Evolutionary conservation across 192 early-diverging fungal genomes (phyloP), one percentile per base, ranked within the genome.

Genomic region (Gonapodya sp.): DNA sequence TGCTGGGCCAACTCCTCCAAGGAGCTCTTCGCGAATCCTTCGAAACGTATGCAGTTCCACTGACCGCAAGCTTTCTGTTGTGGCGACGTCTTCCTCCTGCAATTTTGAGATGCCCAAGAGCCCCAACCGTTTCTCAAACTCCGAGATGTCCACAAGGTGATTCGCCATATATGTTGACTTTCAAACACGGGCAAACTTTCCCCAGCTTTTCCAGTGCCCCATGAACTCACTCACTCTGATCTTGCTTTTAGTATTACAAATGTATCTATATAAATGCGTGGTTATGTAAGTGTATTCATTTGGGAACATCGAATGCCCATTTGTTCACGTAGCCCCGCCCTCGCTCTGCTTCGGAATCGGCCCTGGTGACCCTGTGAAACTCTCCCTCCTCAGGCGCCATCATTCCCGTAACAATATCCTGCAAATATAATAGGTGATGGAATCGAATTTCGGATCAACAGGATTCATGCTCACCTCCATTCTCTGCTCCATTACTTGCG

Each of bases 251-350:
- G 24, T 8, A 16, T 8, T 64, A 64, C 46, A 64, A 64, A 24
- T 24, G 46, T 64, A 64, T 64, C 46, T 64, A 64, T n/a, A n/a
- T 16, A 64, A 64, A 64, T 64, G 46, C 46, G 46, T 64, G 46
- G 46, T 64, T 64, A 64, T 64, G n/a, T n/a, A n/a, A n/a, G n/a
- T n/a, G n/a, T n/a, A n/a, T 64, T 64, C 24, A 64, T 64, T 77
- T 77, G 8, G 75, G 75, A 34, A 77, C 18, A 14, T 34, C 75
- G 31, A 18, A 18, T 16, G 75, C 75, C 75, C 75, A 77, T 34
- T 31, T 2, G 75, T 77, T 77, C 8, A 77, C 31, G 34, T 77
- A 77, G 31, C 75, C 75, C 30, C 34, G 75, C 2, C 8, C 75
- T 2, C 30, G 75, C 75, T 32, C 30, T 2, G 75, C 34, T 33